Base-by-base conservation (phyloP, 495 filamentous ascomycete species). In the Haplographium delicatum region DNA sequence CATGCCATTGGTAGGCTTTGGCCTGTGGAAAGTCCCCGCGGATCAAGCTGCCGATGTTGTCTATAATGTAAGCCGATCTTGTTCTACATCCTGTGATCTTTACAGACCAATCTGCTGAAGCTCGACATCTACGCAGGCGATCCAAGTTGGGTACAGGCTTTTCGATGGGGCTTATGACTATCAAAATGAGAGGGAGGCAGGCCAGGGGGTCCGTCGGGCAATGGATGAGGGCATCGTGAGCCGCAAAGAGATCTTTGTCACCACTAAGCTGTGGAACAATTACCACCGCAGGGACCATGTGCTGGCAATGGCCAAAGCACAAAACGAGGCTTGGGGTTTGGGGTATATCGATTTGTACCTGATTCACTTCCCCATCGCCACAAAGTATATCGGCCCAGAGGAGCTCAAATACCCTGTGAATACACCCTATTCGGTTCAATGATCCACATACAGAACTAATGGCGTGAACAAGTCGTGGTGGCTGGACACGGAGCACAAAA, bases 341-440 rank as follows among this genome's bases (percentile, higher is more conserved):
- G 80, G 84, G 43, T 95, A 94, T 65, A 74, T 94, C 13, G 89
- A 94, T 65, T 66, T 94, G 51, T 89, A 83, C 60, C 70, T 94
- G 18, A 74, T 80, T 54, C 87, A 94, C 68, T 91, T 86, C 85
- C 85, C 88, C 1, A 67, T 88, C 42, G 79, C 85, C 47, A 85
- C 91, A 83, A 88, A 88, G 60, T 82, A 81, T 54, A 74, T 82
- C 47, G 75, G 79, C 48, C 78, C 80, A 64, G 80, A 4, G 72
- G 82, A 23, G 27, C 23, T 50, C 59, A 61, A 58, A 62, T 60
- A 19, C 34, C 51, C 51, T 8, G 51, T 47, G 13, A 46, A 33
- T 31, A 5, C 23, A 9, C 10, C 20, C 20, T n/a, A n/a, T n/a
- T n/a, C n/a, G n/a, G n/a, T n/a, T n/a, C n/a, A n/a, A n/a, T n/a